Conservation (phyloP, 768 basidiomycete genomes). For the Infundibulicybe gibba region DNA sequence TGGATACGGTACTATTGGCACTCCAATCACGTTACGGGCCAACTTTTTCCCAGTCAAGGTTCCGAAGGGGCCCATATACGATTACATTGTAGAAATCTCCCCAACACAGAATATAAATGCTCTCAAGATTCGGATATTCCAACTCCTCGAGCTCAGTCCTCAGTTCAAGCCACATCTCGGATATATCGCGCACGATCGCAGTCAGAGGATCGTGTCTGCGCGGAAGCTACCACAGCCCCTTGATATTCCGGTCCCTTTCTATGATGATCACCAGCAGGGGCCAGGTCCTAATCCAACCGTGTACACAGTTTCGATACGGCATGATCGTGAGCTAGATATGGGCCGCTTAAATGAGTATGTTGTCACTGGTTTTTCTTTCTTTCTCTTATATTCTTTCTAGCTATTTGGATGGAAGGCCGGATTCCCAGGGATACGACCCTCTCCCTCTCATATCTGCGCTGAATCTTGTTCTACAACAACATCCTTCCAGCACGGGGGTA, state of each 20-base stretch:
- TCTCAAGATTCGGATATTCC: conserved; percentile 48
- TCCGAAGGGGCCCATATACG: conserved; percentile 45
- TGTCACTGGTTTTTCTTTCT: background rate
- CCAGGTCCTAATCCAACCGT: conserved; percentile 31
- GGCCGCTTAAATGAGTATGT: conserved; percentile 29
- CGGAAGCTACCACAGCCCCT: conserved; percentile 41
- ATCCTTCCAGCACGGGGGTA: conserved; percentile 29
- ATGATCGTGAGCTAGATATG: conserved; percentile 35
- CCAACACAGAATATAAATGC: conserved; percentile 42
- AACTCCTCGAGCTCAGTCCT: conserved; percentile 44
- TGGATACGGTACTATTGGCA: conserved; percentile 52
- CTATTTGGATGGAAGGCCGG: conserved; percentile 34
- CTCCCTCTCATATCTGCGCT: conserved; percentile 39
- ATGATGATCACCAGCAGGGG: conserved; percentile 34
- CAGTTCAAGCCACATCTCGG: conserved; percentile 28
- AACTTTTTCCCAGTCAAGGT: conserved; percentile 59
- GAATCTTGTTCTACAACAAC: conserved; percentile 40
- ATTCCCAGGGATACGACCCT: conserved; percentile 28
- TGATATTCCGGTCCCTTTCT: conserved; percentile 34
- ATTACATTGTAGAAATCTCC: conserved; percentile 53
- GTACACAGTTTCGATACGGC: conserved; percentile 39
- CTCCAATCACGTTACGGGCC: conserved; percentile 45
- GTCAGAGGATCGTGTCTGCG: conserved; percentile 42
- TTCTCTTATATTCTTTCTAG: conserved; percentile 20
- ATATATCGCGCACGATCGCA: conserved; percentile 52